Percentiles rank a stretch among this genome's conserved stretches.
These are phyloP conservation scores for Citrus hindsii DNA, from an alignment of 345 rosid genomes.

Conservation along the genomic window DNA sequence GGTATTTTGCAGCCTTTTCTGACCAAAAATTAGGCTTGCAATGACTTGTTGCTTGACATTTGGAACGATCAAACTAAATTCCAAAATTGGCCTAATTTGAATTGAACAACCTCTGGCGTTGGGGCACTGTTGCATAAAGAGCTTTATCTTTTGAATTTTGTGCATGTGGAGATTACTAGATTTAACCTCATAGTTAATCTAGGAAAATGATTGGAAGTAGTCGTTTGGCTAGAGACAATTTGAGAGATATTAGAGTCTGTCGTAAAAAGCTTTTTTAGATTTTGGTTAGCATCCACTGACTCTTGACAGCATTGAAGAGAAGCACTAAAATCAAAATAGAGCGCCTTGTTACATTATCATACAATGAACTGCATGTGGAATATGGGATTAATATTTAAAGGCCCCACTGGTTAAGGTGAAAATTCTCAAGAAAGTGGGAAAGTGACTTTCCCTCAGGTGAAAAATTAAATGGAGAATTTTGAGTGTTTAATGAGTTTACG, in stretches of 20 bases:
- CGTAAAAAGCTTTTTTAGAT: background rate
- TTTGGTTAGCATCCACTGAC: background rate
- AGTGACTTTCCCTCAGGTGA: background rate
- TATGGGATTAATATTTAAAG: too few species aligned
- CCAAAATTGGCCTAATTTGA: constrained; percentile 8
- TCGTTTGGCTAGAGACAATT: background rate
- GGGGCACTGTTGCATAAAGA: background rate
- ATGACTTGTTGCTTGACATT: background rate
- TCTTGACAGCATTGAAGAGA: background rate
- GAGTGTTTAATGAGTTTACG: background rate
- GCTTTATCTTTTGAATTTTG: constrained; percentile 1
- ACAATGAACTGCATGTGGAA: too few species aligned
- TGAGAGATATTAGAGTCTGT: background rate
- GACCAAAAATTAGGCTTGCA: constrained; percentile 16
- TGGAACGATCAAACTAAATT: background rate
- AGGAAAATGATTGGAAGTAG: background rate
- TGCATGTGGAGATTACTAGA: background rate
- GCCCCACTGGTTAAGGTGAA: background rate
- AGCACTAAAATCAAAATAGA: background rate
- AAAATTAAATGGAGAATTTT: background rate
- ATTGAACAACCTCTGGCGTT: constrained; percentile 11
- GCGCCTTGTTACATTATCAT: background rate
- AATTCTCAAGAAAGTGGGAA: too few species aligned
- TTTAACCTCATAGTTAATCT: background rate
- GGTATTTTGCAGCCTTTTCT: constrained; percentile 12